phyloP scores from a whole-genome alignment of 2,329 filamentous ascomycete species.

The Onygenales sp. region DNA sequence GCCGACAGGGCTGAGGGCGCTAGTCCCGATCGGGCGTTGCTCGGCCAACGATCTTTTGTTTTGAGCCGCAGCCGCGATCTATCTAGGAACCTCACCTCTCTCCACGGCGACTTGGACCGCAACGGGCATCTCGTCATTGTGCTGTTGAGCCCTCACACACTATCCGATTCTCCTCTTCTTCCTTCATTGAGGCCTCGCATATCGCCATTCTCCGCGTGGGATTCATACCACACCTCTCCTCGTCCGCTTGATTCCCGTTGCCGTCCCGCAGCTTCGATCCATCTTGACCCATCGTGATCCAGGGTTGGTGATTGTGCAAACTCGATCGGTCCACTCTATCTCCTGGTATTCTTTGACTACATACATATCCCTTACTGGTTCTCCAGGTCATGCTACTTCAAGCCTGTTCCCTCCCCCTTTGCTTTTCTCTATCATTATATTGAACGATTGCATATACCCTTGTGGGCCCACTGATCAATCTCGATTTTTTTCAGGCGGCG shows the following conservation, averaged over 20 bases:
- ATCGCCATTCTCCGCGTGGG: neutral
- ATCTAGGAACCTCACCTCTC: neutral
- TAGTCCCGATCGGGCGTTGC: constrained; percentile 11
- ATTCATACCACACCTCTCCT: too few species aligned
- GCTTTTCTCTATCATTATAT: neutral
- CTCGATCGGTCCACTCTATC: neutral
- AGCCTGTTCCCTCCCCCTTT: neutral
- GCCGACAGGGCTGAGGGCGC: constrained; percentile 3
- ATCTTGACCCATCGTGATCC: constrained; percentile 1
- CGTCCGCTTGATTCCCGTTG: neutral
- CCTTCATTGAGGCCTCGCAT: neutral
- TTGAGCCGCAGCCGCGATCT: neutral
- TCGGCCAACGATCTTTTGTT: constrained; percentile 10
- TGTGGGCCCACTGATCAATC: neutral
- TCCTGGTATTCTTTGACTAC: neutral
- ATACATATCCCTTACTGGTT: neutral
- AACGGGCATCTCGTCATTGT: neutral
- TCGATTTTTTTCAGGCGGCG: neutral
- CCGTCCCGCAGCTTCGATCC: neutral
- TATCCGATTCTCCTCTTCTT: neutral
- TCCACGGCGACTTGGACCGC: neutral
- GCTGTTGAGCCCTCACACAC: neutral
- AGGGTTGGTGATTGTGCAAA: neutral
- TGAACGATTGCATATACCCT: neutral
- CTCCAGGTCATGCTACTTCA: neutral